These are phyloP conservation scores for Geotrichum citri-aurantii DNA, from an alignment of 1,139 yeast species.

Conservation along the genomic window DNA sequence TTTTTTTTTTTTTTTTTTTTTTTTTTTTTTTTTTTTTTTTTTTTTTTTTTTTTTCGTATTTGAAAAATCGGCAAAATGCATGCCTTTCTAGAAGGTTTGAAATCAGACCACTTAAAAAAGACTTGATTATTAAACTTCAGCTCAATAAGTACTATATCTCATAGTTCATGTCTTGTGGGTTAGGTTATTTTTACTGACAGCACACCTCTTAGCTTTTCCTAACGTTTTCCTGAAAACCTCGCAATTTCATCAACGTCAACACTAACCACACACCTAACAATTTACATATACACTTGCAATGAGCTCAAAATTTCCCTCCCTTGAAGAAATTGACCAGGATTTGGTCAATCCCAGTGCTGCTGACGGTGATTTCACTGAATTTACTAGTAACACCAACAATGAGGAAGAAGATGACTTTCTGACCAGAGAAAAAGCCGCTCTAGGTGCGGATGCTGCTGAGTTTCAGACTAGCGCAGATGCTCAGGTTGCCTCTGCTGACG, in stretches of 20 bases:
- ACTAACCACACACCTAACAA: not conserved
- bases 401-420: conserved; percentile 55
- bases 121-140: not conserved
- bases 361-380: conserved; percentile 32
- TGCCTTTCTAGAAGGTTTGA: not conserved
- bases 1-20: too few relatives aligned
- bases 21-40: too few relatives aligned
- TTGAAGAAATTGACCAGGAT: conserved; percentile 47
- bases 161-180: not conserved
- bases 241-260: conserved; percentile 9
- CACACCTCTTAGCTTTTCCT: not conserved
- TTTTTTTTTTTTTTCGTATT: too few relatives aligned
- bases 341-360: conserved; percentile 22
- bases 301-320: conserved; percentile 86
- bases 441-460: conserved; percentile 67
- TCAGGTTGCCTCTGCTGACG: conserved; percentile 46
- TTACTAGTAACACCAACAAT: conserved; percentile 35
- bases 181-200: not conserved
- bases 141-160: not conserved
- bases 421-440: conserved; percentile 74
- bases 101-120: not conserved
- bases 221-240: not conserved
- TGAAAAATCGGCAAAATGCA: not conserved
- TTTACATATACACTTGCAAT: conserved; percentile 36
- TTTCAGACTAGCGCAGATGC: conserved; percentile 66